Conservation (phyloP, 257 asterid genomes). For the Rehmannia glutinosa region DNA sequence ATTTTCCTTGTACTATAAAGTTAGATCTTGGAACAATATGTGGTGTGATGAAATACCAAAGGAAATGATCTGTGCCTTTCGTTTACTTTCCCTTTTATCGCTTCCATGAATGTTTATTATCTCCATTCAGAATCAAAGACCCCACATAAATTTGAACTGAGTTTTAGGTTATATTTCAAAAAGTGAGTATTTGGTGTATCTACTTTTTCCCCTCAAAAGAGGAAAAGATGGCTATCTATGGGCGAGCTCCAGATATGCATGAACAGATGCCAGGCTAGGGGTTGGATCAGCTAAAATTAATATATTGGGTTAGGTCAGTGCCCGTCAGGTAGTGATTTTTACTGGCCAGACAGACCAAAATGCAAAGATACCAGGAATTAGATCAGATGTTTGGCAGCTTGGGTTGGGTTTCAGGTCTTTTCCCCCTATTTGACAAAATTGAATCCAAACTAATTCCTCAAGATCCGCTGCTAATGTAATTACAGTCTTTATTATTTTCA, state of each 20-base stretch:
- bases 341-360: too few species aligned
- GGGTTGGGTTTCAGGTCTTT: too few species aligned
- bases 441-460: too few species aligned
- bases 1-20: not conserved
- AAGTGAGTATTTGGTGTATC: not conserved
- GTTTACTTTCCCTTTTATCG: not conserved
- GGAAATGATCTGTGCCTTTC: not conserved
- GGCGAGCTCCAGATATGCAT: not conserved
- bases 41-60: slow-evolving; percentile 1
- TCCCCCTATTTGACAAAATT: too few species aligned
- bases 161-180: not conserved
- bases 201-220: slow-evolving; percentile 4
- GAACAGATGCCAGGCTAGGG: not conserved
- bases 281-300: too few species aligned
- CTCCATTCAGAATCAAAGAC: not conserved
- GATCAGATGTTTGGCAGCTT: too few species aligned
- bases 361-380: too few species aligned
- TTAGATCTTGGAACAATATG: slow-evolving; percentile 8
- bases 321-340: too few species aligned
- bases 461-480: too few species aligned
- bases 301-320: not conserved
- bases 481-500: too few species aligned
- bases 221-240: not conserved
- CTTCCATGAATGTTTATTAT: not conserved
- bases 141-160: not conserved